phyloP scores from a whole-genome alignment of 73 alveolate species.

The Blepharisma stoltei region DNA sequence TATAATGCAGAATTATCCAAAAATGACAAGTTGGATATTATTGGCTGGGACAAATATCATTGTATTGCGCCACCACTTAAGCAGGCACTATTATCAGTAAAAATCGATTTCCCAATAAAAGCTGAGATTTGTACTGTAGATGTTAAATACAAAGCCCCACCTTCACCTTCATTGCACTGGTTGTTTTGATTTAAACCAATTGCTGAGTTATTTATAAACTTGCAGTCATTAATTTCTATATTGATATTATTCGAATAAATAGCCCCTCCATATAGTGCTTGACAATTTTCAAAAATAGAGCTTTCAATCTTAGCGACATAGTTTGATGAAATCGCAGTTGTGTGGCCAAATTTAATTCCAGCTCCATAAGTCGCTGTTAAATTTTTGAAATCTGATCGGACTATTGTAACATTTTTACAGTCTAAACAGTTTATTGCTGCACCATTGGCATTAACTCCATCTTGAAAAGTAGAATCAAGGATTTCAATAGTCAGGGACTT shows the following conservation, averaged over 20 bases:
- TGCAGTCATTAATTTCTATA: too few relatives aligned
- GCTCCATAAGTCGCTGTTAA: not conserved
- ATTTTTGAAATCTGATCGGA: not conserved
- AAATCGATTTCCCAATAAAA: not conserved
- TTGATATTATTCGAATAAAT: too few relatives aligned
- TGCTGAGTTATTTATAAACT: too few relatives aligned
- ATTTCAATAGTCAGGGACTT: too few relatives aligned
- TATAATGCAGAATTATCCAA: constrained; percentile 26
- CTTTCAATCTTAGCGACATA: too few relatives aligned
- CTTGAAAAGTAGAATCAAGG: not conserved
- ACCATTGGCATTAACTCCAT: not conserved
- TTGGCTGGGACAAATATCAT: not conserved
- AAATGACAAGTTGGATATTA: not conserved
- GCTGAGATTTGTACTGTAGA: not conserved
- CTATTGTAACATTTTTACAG: not conserved
- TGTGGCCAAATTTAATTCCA: not conserved
- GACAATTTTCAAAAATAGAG: too few relatives aligned
- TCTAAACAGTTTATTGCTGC: constrained; percentile 10
- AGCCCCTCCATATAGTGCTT: too few relatives aligned
- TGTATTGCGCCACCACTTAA: not conserved
- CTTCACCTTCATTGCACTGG: not conserved
- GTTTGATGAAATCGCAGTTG: too few relatives aligned
- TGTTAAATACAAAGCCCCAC: not conserved
- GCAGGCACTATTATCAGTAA: not conserved
- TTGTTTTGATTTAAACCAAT: too few relatives aligned